These are phyloP conservation scores for Pyrus bretschneideri DNA, from an alignment of 306 rosid genomes.

Conservation along the genomic window DNA sequence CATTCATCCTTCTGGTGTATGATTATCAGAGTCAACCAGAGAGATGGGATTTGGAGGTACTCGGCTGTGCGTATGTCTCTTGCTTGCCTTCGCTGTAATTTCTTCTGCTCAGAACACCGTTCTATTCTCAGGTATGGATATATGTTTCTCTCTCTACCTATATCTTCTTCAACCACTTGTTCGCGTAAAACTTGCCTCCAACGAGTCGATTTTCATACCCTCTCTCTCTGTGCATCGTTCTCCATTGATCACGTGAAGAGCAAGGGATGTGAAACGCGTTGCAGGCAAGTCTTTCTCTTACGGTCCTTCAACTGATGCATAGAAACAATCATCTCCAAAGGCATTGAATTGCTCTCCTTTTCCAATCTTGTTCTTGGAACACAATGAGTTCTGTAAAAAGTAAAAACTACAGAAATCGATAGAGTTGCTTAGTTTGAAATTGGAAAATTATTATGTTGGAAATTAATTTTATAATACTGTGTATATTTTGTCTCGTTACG, in stretches of 20 bases:
- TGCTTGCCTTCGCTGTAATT: constrained; percentile 12
- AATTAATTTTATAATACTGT: not conserved
- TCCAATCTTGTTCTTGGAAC: not conserved
- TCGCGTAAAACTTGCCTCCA: not conserved
- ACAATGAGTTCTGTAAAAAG: not conserved
- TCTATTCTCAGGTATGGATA: constrained; percentile 25
- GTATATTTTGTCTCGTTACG: not conserved
- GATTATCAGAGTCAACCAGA: not conserved
- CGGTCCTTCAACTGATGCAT: not conserved
- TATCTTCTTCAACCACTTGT: not conserved
- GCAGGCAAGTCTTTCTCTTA: not conserved
- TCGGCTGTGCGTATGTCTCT: constrained; percentile 12
- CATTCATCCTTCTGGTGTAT: not conserved
- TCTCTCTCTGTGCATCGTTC: not conserved
- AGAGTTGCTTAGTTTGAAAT: not conserved
- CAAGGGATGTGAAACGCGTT: not conserved
- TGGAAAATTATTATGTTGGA: not conserved
- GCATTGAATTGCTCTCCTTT: not conserved
- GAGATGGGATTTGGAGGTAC: constrained; percentile 22
- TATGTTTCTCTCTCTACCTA: not conserved
- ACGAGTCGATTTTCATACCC: not conserved
- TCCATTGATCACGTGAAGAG: not conserved
- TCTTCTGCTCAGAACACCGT: constrained; percentile 23
- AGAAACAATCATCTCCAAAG: not conserved
- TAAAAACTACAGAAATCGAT: not conserved